Base-by-base conservation (phyloP, 495 filamentous ascomycete species). In the Penicillium maclennaniae region DNA sequence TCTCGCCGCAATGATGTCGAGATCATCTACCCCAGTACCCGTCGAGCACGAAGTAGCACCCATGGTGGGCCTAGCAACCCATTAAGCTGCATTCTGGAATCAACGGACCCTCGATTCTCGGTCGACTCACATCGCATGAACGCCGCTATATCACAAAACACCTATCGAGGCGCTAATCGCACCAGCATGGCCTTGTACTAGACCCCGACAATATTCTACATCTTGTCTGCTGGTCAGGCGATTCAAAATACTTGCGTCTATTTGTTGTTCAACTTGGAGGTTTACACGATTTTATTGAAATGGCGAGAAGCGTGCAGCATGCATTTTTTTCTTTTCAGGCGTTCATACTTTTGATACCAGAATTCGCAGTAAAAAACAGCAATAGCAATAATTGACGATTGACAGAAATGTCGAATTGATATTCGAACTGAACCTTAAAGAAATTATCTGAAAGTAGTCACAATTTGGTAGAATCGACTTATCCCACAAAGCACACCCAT, bases 11-110 rank as follows among this genome's bases (percentile, higher is more conserved):
- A 63, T 23, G 72, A 73, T 21, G 63, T 66, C 26, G 67, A 71
- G 12, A 25, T 73, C 20, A 58, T 66, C 36, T 75, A 73, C 50
- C 63, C 69, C 8, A 74, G 66, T 46, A 69, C 65, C 14, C 64
- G 72, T 12, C 66, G 72, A 1, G 54, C 69, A 4, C 70, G 72
- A 36, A 76, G 72, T 50, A 69, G 45, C 19, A 75, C 70, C 0
- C 68, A 63, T 16, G 66, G 67, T 0, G 66, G 65, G 2, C 23
- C 58, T 8, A 59, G 37, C 45, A 58, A 62, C 7, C 59, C 59
- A 6, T 43, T 75, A 10, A 70, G 72, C 44, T 65, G 67, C 36
- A 75, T 75, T 34, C 54, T 66, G 31, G 72, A 75, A 53, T 58
- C 66, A 10, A 39, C 47, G 2, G 45, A 49, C 20, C 51, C 58